These are phyloP conservation scores for Rhizophagus sp. DNA, from an alignment of 192 early-diverging fungal genomes.

Conservation along the genomic window DNA sequence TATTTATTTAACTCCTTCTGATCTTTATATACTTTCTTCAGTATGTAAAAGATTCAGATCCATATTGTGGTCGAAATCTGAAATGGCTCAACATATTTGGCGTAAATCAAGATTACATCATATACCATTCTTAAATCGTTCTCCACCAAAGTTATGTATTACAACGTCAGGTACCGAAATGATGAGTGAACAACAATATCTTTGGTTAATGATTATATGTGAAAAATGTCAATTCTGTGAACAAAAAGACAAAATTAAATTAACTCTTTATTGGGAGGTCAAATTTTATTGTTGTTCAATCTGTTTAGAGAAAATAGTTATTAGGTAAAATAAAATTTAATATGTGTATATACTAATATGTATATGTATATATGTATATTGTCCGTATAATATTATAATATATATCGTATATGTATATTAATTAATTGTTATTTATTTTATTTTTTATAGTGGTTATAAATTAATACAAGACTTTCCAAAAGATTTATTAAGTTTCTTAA, in stretches of 20 bases:
- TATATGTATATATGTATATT: neutral
- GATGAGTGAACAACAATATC: slow-evolving; percentile 16
- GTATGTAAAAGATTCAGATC: neutral
- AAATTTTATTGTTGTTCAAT: neutral
- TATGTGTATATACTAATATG: neutral
- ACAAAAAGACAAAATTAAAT: neutral
- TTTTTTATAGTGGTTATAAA: neutral
- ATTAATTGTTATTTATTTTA: neutral
- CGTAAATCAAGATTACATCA: neutral
- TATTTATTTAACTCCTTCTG: neutral
- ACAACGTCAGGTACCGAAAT: no score
- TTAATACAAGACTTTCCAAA: neutral
- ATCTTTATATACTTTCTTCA: slow-evolving; percentile 12
- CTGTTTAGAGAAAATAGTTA: neutral
- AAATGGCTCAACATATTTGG: slow-evolving; percentile 17
- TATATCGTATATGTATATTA: no score
- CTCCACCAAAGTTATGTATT: neutral
- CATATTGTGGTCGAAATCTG: neutral
- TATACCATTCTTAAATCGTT: neutral
- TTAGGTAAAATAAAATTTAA: neutral
- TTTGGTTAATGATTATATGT: neutral
- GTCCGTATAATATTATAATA: no score
- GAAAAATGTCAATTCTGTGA: slow-evolving; percentile 20
- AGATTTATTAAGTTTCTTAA: neutral
- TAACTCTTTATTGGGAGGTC: slow-evolving; percentile 1